A percentile compares a stretch with the other conserved stretches of the same genome.
Evolutionary conservation across 2,329 filamentous ascomycete species (phyloP).

Genomic region (Apiospora phragmitis): DNA sequence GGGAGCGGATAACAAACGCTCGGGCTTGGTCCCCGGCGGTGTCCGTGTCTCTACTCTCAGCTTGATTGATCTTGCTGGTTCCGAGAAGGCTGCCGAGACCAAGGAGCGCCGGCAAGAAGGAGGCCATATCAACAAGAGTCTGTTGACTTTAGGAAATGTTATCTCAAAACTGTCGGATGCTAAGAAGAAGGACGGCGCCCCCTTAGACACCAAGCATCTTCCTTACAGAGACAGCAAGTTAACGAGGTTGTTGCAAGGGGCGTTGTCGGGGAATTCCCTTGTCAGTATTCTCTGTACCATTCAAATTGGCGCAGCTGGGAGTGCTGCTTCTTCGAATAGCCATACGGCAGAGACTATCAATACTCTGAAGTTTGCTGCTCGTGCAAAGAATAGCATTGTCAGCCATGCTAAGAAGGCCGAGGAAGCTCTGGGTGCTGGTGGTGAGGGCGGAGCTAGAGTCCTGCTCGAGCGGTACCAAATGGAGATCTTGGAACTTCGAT

Average conservation of each 20-base stretch:
- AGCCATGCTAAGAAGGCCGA: constrained; percentile 95
- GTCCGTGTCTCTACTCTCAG: constrained; percentile 94
- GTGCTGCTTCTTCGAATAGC: constrained; percentile 66
- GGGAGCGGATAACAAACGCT: constrained; percentile 62
- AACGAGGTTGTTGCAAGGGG: constrained; percentile 87
- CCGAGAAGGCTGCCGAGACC: constrained; percentile 90
- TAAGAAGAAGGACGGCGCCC: constrained; percentile 78
- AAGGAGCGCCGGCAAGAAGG: constrained; percentile 94
- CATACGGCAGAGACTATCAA: constrained; percentile 90
- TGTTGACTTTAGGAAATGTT: constrained; percentile 92
- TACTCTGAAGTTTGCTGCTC: constrained; percentile 93
- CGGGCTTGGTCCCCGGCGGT: constrained; percentile 75
- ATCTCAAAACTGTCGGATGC: constrained; percentile 89
- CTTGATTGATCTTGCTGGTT: constrained; percentile 93
- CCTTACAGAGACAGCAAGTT: constrained; percentile 98
- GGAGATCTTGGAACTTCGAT: constrained; percentile 82
- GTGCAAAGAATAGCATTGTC: constrained; percentile 97
- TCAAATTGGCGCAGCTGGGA: constrained; percentile 78
- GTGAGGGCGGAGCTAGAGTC: constrained; percentile 84
- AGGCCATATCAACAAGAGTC: constrained; percentile 97
- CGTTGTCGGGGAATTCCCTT: constrained; percentile 87
- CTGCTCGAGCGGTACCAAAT: constrained; percentile 90
- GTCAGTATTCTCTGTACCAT: constrained; percentile 98
- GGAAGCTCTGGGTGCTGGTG: constrained; percentile 76
- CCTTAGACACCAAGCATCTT: constrained; percentile 88